Base-by-base conservation (phyloP, 2,329 filamentous ascomycete species). In the Curvularia verruculosa region DNA sequence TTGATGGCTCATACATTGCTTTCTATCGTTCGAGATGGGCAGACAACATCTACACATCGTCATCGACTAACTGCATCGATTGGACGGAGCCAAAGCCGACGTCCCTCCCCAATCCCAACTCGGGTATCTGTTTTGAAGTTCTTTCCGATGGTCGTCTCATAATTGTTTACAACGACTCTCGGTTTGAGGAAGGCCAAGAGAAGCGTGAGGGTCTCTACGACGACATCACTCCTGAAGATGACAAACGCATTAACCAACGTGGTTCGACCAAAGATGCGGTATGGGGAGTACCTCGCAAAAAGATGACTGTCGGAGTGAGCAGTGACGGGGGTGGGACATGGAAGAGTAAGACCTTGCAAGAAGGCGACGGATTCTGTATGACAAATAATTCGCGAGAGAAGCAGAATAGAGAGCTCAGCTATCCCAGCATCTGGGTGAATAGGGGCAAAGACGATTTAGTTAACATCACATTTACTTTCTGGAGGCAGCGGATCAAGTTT, bases 201-300 rank as follows among this genome's bases (percentile, higher is more conserved):
- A 43, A 43, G 21, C 40, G 40, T 7, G 40, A 43, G 40, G 40
- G 40, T 23, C 40, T 43, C 26, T 43, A 43, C 18, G 40, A 43
- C 21, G 40, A 43, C 13, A 43, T 43, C 40, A 43, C 40, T n/a
- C 23, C 40, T 13, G 40, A 43, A 43, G 40, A 43, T 28, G 40
- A 43, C 9, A 43, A 43, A 26, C 40, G 40, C 23, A 43, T 8
- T 7, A 43, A 43, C 23, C 40, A 43, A 23, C 40, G 23, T n/a
- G 40, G 40, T 26, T 43, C 40, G 12, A 43, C 23, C 23, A 43
- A 28, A 26, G 40, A 43, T 26, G 23, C 40, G 26, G 4, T 43
- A n/a, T 43, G 40, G 40, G 40, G 40, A 43, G 40, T 43, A n/a
- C 40, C 40, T 43, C 40, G 40, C 13, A 43, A 43, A 23, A 43